phyloP scores from a whole-genome alignment of 345 rosid genomes.

The Atalantia buxifolia region DNA sequence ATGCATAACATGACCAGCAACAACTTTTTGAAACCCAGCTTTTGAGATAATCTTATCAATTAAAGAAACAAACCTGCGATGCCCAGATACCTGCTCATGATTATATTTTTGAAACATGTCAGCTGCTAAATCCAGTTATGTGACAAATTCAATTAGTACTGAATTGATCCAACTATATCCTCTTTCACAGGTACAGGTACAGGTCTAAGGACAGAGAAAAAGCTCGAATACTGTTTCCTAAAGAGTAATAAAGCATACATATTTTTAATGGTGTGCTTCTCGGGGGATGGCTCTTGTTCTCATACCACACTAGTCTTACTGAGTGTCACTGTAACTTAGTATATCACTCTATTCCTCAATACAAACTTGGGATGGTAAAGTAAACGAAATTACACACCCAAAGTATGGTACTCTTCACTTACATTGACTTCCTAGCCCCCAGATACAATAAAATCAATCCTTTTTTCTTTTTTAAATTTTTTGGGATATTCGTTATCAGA shows the following conservation, averaged over 20 bases:
- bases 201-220: background rate
- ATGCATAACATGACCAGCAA: constrained; percentile 28
- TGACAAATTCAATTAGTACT: background rate
- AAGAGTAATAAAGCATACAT: background rate
- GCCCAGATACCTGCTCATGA: constrained; percentile 49
- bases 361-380: background rate
- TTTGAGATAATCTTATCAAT: constrained; percentile 60
- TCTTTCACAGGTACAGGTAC: background rate
- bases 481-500: background rate
- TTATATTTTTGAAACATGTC: constrained; percentile 10
- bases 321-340: background rate
- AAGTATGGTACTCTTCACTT: background rate
- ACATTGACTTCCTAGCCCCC: background rate
- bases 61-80: constrained; percentile 58
- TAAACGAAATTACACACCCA: background rate
- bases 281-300: background rate
- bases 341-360: background rate
- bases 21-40: constrained; percentile 57
- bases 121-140: constrained; percentile 2
- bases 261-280: background rate
- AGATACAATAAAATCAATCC: background rate
- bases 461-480: background rate
- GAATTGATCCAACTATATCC: background rate
- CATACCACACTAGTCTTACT: background rate
- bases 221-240: background rate